Conservation (phyloP, 2,329 filamentous ascomycete genomes). For the Teratosphaeria zuluensis region DNA sequence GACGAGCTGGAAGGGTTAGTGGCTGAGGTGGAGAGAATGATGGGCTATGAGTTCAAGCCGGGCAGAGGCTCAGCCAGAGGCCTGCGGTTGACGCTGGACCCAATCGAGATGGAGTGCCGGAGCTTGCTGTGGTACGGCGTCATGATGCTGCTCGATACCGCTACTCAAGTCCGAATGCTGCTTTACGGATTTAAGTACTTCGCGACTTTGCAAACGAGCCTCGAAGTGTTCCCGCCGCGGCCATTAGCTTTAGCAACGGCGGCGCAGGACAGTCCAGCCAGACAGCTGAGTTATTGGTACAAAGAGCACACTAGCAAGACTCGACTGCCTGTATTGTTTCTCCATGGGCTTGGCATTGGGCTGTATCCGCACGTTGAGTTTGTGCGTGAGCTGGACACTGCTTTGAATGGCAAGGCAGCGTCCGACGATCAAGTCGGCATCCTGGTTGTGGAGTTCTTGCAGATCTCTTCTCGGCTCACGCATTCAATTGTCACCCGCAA, state of each 20-base stretch:
- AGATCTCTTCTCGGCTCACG: slow-evolving; percentile 55
- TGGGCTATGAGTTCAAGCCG: slow-evolving; percentile 42
- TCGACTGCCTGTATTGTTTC: slow-evolving; percentile 53
- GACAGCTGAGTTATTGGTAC: slow-evolving; percentile 54
- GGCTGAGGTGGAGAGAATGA: slow-evolving; percentile 41
- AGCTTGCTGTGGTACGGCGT: slow-evolving; percentile 55
- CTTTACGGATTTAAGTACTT: slow-evolving; percentile 17
- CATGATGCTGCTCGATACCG: slow-evolving; percentile 44
- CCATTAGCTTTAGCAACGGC: slow-evolving; percentile 39
- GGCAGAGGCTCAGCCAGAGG: slow-evolving; percentile 49
- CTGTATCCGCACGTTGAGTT: slow-evolving; percentile 54
- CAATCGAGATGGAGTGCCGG: slow-evolving; percentile 50
- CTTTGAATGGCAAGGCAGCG: slow-evolving; percentile 8
- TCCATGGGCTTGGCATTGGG: slow-evolving; percentile 63
- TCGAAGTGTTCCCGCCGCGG: slow-evolving; percentile 51
- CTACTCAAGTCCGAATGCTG: slow-evolving; percentile 17
- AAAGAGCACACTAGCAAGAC: slow-evolving; percentile 52
- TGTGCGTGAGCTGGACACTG: slow-evolving; percentile 41
- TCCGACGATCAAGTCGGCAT: slow-evolving; percentile 47
- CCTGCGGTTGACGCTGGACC: slow-evolving; percentile 57
- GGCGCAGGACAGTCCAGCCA: slow-evolving; percentile 38
- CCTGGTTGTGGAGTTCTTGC: slow-evolving; percentile 56
- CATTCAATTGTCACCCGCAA: slow-evolving; percentile 40
- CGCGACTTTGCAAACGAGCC: slow-evolving; percentile 8
- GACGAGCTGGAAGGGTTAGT: slow-evolving; percentile 49